Percentiles rank a stretch among this genome's conserved stretches.
phyloP scores from a whole-genome alignment of 768 basidiomycete species.

The Suillus subaureus region DNA sequence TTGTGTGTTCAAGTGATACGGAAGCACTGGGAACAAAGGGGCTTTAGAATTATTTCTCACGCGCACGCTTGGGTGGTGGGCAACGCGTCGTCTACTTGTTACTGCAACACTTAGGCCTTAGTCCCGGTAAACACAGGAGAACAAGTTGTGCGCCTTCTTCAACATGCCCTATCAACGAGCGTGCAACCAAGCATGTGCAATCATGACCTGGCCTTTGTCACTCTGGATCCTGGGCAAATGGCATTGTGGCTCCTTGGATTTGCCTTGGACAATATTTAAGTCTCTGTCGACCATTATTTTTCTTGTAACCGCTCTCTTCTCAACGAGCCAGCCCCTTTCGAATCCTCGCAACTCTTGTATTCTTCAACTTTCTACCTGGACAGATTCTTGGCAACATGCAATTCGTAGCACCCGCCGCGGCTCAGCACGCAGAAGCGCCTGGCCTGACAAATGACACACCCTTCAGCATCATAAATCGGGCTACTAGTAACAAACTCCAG shows the following conservation, averaged over 20 bases:
- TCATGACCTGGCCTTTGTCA: neutral
- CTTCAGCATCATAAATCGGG: neutral
- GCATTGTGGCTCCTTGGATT: neutral
- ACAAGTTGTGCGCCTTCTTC: neutral
- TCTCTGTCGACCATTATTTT: neutral
- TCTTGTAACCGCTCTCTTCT: neutral
- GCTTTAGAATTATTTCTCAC: too few relatives aligned
- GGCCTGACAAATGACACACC: neutral
- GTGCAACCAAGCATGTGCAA: neutral
- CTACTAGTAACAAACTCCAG: neutral
- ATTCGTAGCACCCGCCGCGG: neutral
- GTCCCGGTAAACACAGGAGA: too few relatives aligned
- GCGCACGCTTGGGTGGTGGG: too few relatives aligned
- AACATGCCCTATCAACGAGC: neutral
- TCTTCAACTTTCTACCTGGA: neutral
- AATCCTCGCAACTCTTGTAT: neutral
- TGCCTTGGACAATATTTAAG: neutral
- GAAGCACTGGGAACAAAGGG: too few relatives aligned
- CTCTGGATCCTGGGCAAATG: neutral
- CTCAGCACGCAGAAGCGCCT: neutral
- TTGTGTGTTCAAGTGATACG: too few relatives aligned
- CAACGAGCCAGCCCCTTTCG: neutral
- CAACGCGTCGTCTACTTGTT: too few relatives aligned
- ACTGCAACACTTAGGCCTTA: too few relatives aligned
- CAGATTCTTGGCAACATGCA: neutral